phyloP scores from a whole-genome alignment of 208 protist species.

The Leishmania arabica region DNA sequence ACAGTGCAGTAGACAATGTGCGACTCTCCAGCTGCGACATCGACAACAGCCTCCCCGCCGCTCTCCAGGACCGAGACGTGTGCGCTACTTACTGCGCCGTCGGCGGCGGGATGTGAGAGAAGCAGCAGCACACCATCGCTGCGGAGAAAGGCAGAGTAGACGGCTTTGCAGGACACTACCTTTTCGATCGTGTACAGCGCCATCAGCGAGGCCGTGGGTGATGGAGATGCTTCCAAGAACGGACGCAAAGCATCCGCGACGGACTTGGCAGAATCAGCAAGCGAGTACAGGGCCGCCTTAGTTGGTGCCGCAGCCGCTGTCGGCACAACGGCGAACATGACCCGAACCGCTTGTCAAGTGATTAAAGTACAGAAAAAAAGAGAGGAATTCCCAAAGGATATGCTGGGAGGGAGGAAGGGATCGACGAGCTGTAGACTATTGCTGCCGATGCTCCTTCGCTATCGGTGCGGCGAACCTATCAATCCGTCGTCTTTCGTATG shows the following conservation, averaged over 20 bases:
- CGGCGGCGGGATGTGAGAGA: neutral
- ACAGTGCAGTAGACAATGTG: slow-evolving; percentile 87
- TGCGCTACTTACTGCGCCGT: slow-evolving; percentile 13
- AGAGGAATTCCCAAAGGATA: neutral
- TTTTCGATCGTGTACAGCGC: slow-evolving; percentile 10
- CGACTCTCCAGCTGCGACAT: slow-evolving; percentile 71
- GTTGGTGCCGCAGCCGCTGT: slow-evolving; percentile 15
- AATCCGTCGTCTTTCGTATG: neutral
- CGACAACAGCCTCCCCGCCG: slow-evolving; percentile 46
- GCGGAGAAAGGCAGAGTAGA: slow-evolving; percentile 30
- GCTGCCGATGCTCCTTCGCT: neutral
- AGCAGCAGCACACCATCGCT: slow-evolving; percentile 30
- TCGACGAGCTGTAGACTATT: neutral
- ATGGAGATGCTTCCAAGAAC: slow-evolving; percentile 3
- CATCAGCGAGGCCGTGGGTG: neutral
- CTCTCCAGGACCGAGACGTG: slow-evolving; percentile 34
- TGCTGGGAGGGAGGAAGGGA: neutral
- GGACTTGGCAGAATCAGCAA: slow-evolving; percentile 23
- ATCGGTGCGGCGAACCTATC: neutral
- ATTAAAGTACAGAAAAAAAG: neutral
- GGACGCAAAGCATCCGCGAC: slow-evolving; percentile 22
- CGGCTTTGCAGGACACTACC: slow-evolving; percentile 23
- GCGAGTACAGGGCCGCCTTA: slow-evolving; percentile 5
- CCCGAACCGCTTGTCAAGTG: neutral
- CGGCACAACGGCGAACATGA: slow-evolving; percentile 26